Evolutionary conservation across 2,329 filamentous ascomycete species (phyloP).

Genomic region (Ceratocystis cacaofunesta): DNA sequence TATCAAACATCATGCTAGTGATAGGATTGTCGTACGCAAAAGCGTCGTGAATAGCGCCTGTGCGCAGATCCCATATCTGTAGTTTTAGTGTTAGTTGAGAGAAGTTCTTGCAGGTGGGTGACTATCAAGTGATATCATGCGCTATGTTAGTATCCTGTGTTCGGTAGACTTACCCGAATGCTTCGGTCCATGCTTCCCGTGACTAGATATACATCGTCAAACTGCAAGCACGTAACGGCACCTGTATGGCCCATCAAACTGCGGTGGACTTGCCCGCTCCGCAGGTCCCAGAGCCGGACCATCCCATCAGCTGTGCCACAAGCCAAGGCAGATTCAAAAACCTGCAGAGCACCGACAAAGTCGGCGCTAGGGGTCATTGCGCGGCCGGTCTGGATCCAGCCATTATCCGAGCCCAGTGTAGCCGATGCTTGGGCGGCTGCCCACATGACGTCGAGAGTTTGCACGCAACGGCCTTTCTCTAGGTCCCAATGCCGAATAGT

Average conservation of each 20-base stretch:
- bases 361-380: constrained; percentile 45
- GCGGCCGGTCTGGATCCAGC: constrained; percentile 61
- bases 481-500: constrained; percentile 96
- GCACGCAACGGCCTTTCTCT: constrained; percentile 89
- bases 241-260: constrained; percentile 93
- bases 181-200: constrained; percentile 87
- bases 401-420: constrained; percentile 44
- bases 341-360: constrained; percentile 88
- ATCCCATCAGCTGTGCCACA: constrained; percentile 96
- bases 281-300: constrained; percentile 91
- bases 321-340: constrained; percentile 87
- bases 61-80: constrained; percentile 96
- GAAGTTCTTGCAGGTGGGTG: neutral
- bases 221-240: constrained; percentile 84
- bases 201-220: constrained; percentile 88
- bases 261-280: constrained; percentile 91
- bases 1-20: constrained; percentile 95
- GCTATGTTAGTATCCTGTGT: neutral
- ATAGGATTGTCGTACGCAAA: constrained; percentile 89
- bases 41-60: constrained; percentile 85
- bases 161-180: constrained; percentile 59
- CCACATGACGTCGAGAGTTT: constrained; percentile 96
- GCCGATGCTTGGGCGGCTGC: constrained; percentile 79
- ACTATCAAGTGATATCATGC: no score
- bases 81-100: constrained; percentile 20